These are phyloP conservation scores for Rossbeevera mucosa DNA, from an alignment of 768 basidiomycete species.

Conservation along the genomic window DNA sequence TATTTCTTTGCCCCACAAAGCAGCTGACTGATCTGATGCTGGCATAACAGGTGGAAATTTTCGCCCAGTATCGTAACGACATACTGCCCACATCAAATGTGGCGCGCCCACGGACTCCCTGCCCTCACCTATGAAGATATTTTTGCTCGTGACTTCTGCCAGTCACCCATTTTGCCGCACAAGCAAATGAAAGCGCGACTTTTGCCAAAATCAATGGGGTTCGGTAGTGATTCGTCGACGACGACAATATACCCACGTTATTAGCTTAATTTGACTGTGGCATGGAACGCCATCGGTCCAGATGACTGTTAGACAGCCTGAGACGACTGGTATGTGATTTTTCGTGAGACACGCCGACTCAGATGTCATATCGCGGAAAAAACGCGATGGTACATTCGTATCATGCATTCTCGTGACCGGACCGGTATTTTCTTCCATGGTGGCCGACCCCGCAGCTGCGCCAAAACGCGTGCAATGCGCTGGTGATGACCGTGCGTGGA, in stretches of 20 bases:
- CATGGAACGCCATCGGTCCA: not conserved
- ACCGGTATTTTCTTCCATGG: not conserved
- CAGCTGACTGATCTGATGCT: not conserved
- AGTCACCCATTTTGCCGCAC: not conserved
- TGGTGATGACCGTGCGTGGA: not conserved
- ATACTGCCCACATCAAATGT: not conserved
- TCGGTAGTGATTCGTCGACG: not conserved
- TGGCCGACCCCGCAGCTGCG: not conserved
- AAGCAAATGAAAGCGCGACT: not conserved
- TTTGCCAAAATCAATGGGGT: not conserved
- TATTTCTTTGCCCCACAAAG: not conserved
- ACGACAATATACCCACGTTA: not conserved
- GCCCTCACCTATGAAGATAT: not conserved
- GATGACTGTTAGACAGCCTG: not conserved
- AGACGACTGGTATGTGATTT: not conserved
- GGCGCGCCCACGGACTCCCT: not conserved
- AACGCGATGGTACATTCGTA: not conserved
- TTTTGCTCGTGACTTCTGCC: not conserved
- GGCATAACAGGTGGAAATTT: not conserved
- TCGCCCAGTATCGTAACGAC: not conserved
- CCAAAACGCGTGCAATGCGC: not conserved
- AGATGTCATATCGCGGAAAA: not conserved
- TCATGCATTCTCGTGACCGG: not conserved
- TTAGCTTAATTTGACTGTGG: not conserved
- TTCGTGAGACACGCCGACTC: not conserved